Evolutionary conservation across 2,329 filamentous ascomycete species (phyloP), one percentile per base, ranked within the genome.

Genomic region (Lasiodiplodia gonubiensis): DNA sequence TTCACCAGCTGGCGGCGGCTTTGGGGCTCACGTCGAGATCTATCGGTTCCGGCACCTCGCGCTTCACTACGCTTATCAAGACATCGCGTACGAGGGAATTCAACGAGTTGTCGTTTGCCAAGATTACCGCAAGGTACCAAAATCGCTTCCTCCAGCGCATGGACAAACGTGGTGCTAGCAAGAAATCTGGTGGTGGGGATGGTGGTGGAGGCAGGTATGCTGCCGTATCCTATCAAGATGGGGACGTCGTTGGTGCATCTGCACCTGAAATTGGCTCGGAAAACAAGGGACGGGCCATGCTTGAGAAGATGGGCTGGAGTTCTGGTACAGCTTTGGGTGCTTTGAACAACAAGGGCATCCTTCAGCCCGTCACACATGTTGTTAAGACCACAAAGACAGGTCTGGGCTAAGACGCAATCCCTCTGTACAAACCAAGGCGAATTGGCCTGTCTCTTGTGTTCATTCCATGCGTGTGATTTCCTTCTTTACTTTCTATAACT

Each of bases 271-370:
- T 99, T 37, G 92, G 92, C 1, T 83, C 84, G 4, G 91, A 91
- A 64, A 98, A 97, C 76, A 92, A 88, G 71, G 95, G 95, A 12
- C 87, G 93, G 61, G 88, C 89, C 3, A 92, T 99, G 88, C 81
- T 99, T 70, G 93, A 97, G 81, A 98, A 95, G 80, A 98, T 98
- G 95, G 95, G 95, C 3, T 99, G 95, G 94, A 91, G 87, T 69
- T 90, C 86, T 64, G 95, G 95, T 5, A 97, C 90, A 75, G 92
- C 91, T 1, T 85, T 99, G 0, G 95, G 95, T 64, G 88, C 92
- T 12, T 76, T 83, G 1, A 89, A 96, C 70, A 97, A 96, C 77
- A 92, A 95, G 78, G 95, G 95, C 37, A 95, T 97, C 64, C 80
- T 97, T 70, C 88, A 92, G 69, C 94, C 94, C 0, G 91, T 99